These are phyloP conservation scores for Calonectria honghensis DNA, from an alignment of 2,329 filamentous ascomycete species.

Conservation along the genomic window DNA sequence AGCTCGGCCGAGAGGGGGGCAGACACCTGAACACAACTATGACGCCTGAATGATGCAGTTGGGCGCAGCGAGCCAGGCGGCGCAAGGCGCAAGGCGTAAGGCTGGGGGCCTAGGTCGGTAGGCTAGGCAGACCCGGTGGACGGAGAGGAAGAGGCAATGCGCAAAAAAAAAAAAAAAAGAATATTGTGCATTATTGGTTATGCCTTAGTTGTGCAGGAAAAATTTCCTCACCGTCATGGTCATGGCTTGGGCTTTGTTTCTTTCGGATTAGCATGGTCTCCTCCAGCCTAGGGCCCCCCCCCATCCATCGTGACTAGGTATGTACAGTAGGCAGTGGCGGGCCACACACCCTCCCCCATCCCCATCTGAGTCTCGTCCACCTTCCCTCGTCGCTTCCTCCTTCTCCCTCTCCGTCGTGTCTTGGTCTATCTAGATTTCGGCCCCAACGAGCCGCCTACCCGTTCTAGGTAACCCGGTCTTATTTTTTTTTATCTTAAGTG, in stretches of 20 bases:
- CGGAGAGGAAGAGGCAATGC: neutral
- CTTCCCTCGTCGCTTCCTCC: neutral
- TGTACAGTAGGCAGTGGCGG: too few species aligned
- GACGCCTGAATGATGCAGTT: neutral
- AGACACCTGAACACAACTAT: neutral
- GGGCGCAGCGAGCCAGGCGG: neutral
- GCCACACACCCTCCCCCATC: neutral
- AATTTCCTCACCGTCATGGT: conserved; percentile 2
- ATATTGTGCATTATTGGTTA: neutral
- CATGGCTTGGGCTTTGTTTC: neutral
- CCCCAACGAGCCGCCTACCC: conserved; percentile 4
- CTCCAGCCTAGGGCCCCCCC: neutral
- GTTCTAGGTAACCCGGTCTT: neutral
- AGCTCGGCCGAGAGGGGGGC: conserved; percentile 14
- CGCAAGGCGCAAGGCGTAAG: neutral
- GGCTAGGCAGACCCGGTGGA: neutral
- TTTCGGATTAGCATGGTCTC: neutral
- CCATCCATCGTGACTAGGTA: neutral
- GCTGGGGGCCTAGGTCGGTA: neutral
- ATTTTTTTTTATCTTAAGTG: neutral
- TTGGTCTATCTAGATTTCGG: neutral
- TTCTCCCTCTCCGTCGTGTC: neutral
- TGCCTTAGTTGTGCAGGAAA: neutral
- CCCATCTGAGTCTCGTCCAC: neutral
- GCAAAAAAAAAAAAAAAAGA: neutral